Evolutionary conservation across 108 stramenopile species (phyloP).

Genomic region (Cyclotella sp.): DNA sequence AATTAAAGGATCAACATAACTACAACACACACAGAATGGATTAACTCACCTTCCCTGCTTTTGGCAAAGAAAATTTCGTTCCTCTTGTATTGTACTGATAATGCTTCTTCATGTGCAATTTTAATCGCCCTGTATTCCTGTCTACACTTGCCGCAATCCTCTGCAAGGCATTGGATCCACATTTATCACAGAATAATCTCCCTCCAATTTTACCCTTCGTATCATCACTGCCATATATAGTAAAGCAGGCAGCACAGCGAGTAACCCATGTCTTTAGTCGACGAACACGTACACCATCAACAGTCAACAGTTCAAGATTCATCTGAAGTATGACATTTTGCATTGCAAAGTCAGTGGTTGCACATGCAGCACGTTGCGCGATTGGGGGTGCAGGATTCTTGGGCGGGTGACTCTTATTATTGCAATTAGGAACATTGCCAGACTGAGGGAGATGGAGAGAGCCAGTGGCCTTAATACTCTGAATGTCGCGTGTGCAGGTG

Average conservation of each 20-base stretch:
- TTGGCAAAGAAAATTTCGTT: conserved; percentile 93
- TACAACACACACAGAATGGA: conserved; percentile 25
- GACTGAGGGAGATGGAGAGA: conserved; percentile 40
- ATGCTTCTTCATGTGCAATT: conserved; percentile 88
- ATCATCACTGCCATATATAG: conserved; percentile 69
- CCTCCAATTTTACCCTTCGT: conserved; percentile 42
- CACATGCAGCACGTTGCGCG: conserved; percentile 84
- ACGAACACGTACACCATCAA: conserved; percentile 89
- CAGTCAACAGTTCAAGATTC: conserved; percentile 88
- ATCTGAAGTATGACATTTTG: conserved; percentile 99
- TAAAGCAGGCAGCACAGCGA: conserved; percentile 95
- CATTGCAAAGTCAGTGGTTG: conserved; percentile 99
- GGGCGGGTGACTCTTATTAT: background rate
- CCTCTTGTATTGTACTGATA: conserved; percentile 86
- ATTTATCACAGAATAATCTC: conserved; percentile 93
- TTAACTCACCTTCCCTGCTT: conserved; percentile 76
- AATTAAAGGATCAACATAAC: background rate
- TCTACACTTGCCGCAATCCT: conserved; percentile 91
- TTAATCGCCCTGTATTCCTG: conserved; percentile 86
- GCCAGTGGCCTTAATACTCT: conserved; percentile 61
- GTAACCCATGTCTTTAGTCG: conserved; percentile 93
- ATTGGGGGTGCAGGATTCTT: conserved; percentile 55
- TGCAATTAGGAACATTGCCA: conserved; percentile 11
- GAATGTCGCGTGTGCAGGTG: conserved; percentile 72
- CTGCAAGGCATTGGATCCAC: conserved; percentile 90